Percentiles rank a stretch among this genome's conserved stretches.
These are phyloP conservation scores for Iberis pinnata DNA, from an alignment of 345 rosid genomes.

Conservation along the genomic window DNA sequence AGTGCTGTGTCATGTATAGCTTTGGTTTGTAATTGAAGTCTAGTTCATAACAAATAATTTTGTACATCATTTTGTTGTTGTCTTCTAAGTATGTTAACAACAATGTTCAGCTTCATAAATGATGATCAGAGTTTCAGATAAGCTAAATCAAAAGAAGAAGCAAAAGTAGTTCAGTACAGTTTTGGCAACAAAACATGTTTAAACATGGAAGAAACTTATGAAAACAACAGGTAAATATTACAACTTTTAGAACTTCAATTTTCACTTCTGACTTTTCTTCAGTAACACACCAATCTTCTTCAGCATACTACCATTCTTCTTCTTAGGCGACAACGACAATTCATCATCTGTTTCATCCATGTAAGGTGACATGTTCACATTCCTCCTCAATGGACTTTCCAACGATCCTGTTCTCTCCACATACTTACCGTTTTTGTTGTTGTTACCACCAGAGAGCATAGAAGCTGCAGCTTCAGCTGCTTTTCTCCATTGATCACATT, in stretches of 20 bases:
- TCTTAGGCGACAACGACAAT: slow-evolving; percentile 61
- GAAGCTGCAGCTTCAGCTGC: slow-evolving; percentile 96
- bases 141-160: not conserved
- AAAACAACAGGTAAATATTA: not conserved
- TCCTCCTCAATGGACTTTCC: slow-evolving; percentile 40
- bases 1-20: slow-evolving; percentile 15
- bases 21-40: slow-evolving; percentile 18
- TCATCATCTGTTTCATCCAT: slow-evolving; percentile 81
- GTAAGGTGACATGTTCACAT: slow-evolving; percentile 54
- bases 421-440: slow-evolving; percentile 44
- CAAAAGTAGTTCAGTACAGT: slow-evolving; percentile 21
- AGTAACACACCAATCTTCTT: slow-evolving; percentile 84
- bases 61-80: no score
- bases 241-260: not conserved
- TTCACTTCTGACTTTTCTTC: slow-evolving; percentile 76
- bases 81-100: not conserved
- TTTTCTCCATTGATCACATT: slow-evolving; percentile 97
- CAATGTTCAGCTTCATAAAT: slow-evolving; percentile 11
- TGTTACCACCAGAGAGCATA: slow-evolving; percentile 65
- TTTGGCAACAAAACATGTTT: slow-evolving; percentile 13
- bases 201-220: not conserved
- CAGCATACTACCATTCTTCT: slow-evolving; percentile 83
- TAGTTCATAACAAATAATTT: slow-evolving; percentile 18
- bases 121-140: slow-evolving; percentile 20
- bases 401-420: slow-evolving; percentile 57